Base-by-base conservation (phyloP, 495 filamentous ascomycete species). In the Elaphomyces granulatus region DNA sequence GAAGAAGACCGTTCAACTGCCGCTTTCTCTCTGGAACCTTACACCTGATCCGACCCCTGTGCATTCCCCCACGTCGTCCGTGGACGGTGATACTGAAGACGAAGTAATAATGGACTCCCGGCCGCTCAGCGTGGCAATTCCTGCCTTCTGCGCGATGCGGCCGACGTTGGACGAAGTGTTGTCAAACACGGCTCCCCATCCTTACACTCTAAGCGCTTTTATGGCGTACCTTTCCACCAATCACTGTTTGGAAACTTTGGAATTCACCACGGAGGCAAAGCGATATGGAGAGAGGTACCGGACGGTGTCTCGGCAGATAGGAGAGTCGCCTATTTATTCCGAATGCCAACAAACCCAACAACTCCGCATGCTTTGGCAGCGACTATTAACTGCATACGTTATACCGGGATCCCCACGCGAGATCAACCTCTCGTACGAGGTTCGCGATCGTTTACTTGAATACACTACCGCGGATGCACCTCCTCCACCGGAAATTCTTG, bases 151-250 rank as follows among this genome's bases (percentile, higher is more conserved):
- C 56, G 70, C 77, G 15, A 80, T 81, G 53, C 72, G 81, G 44
- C 92, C 92, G 12, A 82, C 83, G 20, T 63, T 99, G 36, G 66
- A 78, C 36, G 87, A 96, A 46, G 86, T 99, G 10, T 71, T 99
- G 33, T 76, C 82, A 30, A 87, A 94, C 53, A 75, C 74, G 16
- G 82, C 92, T 38, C 80, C 84, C 0, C 78, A 85, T 30, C 92
- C 92, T 48, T 96, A 87, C 68, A 95, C 87, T 2, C 71, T 96
- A 14, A 75, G 75, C 47, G 90, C 92, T 16, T 96, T 99, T 61
- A 96, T 84, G 74, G 90, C 88, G 37, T 99, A 90, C 54, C 74
- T 96, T 17, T 95, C 92, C 2, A 87, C 94, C 49, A 96, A 96
- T 47, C 92, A 96, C 59, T 99, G 92, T 52, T 62, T 96, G 32